A percentile compares a stretch with the other conserved stretches of the same genome.
phyloP scores from a whole-genome alignment of 495 filamentous ascomycete species.

The Sporormia fimetaria region DNA sequence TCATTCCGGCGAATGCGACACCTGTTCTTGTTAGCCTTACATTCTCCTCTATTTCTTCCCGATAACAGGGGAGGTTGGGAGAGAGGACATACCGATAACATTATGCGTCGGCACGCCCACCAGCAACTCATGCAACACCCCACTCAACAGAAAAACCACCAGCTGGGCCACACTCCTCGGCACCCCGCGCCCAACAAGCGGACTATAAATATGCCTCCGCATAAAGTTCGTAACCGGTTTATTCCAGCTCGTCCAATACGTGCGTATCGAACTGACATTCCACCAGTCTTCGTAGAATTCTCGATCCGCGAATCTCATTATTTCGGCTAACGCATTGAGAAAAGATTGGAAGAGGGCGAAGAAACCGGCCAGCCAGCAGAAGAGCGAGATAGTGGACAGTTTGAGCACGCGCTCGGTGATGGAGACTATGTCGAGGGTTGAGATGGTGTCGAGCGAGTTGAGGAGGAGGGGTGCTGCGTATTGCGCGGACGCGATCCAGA shows the following conservation, averaged over 20 bases:
- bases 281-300: slow-evolving; percentile 97
- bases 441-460: slow-evolving; percentile 80
- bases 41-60: too few relatives aligned
- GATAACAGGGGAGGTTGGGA: background rate
- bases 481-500: slow-evolving; percentile 87
- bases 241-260: slow-evolving; percentile 95
- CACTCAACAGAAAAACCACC: slow-evolving; percentile 75
- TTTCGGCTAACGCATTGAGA: slow-evolving; percentile 81
- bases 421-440: slow-evolving; percentile 62
- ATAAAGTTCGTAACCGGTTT: slow-evolving; percentile 95
- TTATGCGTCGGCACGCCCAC: slow-evolving; percentile 96
- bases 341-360: slow-evolving; percentile 88
- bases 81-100: slow-evolving; percentile 54
- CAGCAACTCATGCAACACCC: slow-evolving; percentile 78
- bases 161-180: slow-evolving; percentile 53
- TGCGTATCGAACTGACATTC: slow-evolving; percentile 76
- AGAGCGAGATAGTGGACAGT: slow-evolving; percentile 78
- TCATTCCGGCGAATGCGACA: slow-evolving; percentile 87
- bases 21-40: slow-evolving; percentile 37
- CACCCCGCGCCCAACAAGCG: slow-evolving; percentile 73
- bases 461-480: slow-evolving; percentile 81
- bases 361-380: slow-evolving; percentile 96
- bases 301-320: slow-evolving; percentile 81
- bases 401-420: slow-evolving; percentile 89
- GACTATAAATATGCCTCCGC: slow-evolving; percentile 81